Percentiles rank a stretch among this genome's conserved stretches.
Conservation (phyloP, 2,329 filamentous ascomycete genomes). For the Mollisia scopiformis region DNA sequence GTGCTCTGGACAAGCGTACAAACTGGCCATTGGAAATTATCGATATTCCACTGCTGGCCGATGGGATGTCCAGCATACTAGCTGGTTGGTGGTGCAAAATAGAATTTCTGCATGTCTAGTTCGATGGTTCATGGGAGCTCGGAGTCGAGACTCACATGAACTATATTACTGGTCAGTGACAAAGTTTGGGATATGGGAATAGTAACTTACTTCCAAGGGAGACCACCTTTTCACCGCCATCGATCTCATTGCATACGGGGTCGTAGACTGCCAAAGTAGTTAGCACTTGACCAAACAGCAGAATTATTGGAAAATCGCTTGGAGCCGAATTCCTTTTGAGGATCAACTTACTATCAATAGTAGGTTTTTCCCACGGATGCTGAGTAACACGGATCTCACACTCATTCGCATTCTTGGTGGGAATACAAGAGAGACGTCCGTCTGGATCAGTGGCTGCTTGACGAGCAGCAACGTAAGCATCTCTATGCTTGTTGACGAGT, state of each 20-base stretch:
- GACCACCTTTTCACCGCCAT: too few species aligned
- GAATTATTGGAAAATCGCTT: too few species aligned
- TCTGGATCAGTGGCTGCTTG: neutral
- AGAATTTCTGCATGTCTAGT: neutral
- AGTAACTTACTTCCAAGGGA: neutral
- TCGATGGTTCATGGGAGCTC: neutral
- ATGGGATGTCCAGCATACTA: neutral
- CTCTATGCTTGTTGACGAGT: neutral
- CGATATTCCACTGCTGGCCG: neutral
- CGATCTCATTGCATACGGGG: neutral
- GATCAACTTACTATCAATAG: too few species aligned
- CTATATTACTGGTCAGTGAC: neutral
- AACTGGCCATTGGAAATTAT: neutral
- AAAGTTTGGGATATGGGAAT: neutral
- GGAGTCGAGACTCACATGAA: neutral
- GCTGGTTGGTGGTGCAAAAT: neutral
- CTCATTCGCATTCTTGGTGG: neutral
- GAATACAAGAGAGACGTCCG: neutral
- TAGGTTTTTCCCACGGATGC: too few species aligned
- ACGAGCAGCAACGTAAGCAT: neutral
- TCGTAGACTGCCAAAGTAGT: neutral
- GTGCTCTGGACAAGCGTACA: neutral
- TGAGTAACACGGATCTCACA: neutral
- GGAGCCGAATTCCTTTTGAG: too few species aligned
- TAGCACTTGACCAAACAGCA: too few species aligned